These are phyloP conservation scores for Triangularia setosa DNA, from an alignment of 2,329 filamentous ascomycete genomes.

Conservation along the genomic window DNA sequence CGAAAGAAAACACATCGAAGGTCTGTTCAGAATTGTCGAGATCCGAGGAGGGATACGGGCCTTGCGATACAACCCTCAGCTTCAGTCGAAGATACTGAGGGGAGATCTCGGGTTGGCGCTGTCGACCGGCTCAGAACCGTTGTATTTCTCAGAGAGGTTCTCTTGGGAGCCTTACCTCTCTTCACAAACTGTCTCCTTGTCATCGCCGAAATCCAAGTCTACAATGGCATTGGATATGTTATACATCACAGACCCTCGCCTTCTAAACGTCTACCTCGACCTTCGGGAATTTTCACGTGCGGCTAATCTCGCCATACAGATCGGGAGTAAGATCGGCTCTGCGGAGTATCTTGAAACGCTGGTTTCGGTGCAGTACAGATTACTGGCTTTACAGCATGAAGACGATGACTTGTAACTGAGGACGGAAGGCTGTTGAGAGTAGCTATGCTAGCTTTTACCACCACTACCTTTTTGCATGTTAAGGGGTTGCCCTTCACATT, in stretches of 20 bases:
- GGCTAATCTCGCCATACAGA: slow-evolving; percentile 24
- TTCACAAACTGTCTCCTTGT: background rate
- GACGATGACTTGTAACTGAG: slow-evolving; percentile 13
- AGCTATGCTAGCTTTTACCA: slow-evolving; percentile 31
- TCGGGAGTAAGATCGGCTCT: slow-evolving; percentile 26
- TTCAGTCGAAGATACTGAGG: slow-evolving; percentile 22
- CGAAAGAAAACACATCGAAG: slow-evolving; percentile 15
- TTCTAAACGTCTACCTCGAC: slow-evolving; percentile 30
- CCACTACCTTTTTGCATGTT: slow-evolving; percentile 25
- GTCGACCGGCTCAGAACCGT: slow-evolving; percentile 9
- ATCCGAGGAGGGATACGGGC: slow-evolving; percentile 16
- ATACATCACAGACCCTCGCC: slow-evolving; percentile 19
- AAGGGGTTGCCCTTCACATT: slow-evolving; percentile 7
- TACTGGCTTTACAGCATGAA: slow-evolving; percentile 27
- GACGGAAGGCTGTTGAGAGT: slow-evolving; percentile 21
- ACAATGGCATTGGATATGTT: background rate
- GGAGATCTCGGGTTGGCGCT: slow-evolving; percentile 10
- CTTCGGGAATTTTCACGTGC: slow-evolving; percentile 30
- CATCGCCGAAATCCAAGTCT: background rate
- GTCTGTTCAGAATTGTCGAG: slow-evolving; percentile 15
- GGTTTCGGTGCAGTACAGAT: slow-evolving; percentile 31
- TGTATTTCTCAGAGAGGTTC: slow-evolving; percentile 16
- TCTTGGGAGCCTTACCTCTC: slow-evolving; percentile 17
- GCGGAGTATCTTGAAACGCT: slow-evolving; percentile 30
- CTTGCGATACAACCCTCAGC: slow-evolving; percentile 12